Evolutionary conservation across 2,329 filamentous ascomycete genomes (phyloP), one percentile per base, ranked within the genome.

Genomic region (Cladosporium sp.): DNA sequence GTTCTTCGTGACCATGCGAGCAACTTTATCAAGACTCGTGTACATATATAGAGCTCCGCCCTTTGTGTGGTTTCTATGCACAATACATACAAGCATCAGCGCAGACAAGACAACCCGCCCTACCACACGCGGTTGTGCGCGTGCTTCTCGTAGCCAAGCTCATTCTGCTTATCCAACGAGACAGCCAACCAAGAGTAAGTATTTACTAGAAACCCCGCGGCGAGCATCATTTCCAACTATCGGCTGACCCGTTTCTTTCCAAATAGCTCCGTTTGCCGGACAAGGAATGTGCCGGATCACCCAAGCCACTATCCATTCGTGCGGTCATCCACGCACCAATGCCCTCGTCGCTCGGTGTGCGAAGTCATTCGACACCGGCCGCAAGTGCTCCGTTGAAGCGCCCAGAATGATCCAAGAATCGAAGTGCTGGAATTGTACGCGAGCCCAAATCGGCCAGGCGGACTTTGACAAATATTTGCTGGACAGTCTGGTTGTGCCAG

Each of bases 291-390:
- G 51, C 37, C 37, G 36, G 10, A 4, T 15, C n/a, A 54, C 51
- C 24, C 51, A n/a, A 35, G 39, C 36, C 22, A 54, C 25, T 3
- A 8, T 22, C 4, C 51, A 54, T 19, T 12, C 25, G 4, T 54
- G 51, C 37, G 51, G 51, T 6, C 51, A 54, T 15, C 37, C 51
- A 15, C 51, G 39, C 25, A 54, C 51, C n/a, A n/a, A 25, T 3
- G 51, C 22, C 3, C 37, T 54, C n/a, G 12, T 34, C 28, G 20
- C 17, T 7, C 6, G 8, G 4, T 54, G 51, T 28, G 25, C 39
- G 10, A 17, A 35, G 4, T 52, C 49, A 8, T 10, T 19, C 1
- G 12, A 10, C 5, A 32, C 4, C 3, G 49, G 49, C 2, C 34
- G 22, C 3, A 51, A 25, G 17, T 51, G 48, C 20, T 9, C 9